These are phyloP conservation scores for Ophiocordyceps camponoti-leonardi DNA, from an alignment of 2,329 filamentous ascomycete species.

Conservation along the genomic window DNA sequence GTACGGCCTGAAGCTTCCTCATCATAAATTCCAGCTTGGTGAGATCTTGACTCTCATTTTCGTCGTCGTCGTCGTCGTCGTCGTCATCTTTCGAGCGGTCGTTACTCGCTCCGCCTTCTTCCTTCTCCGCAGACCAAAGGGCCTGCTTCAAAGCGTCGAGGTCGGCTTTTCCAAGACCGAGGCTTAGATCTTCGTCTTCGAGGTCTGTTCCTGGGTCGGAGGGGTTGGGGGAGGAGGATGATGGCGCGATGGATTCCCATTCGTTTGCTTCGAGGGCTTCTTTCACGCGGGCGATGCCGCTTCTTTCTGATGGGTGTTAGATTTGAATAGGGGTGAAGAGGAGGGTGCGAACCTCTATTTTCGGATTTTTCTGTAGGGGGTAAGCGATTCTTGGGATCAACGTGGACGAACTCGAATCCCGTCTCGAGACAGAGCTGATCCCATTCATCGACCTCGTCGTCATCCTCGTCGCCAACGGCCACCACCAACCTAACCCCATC, in stretches of 20 bases:
- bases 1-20: constrained; percentile 42
- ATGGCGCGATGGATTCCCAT: constrained; percentile 26
- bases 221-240: neutral
- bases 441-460: constrained; percentile 34
- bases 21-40: constrained; percentile 46
- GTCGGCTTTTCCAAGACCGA: constrained; percentile 33
- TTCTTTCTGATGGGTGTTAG: constrained; percentile 27
- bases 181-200: constrained; percentile 30
- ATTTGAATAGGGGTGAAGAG: neutral
- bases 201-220: constrained; percentile 9
- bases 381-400: constrained; percentile 19
- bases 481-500: constrained; percentile 46
- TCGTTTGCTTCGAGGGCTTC: constrained; percentile 51
- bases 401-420: constrained; percentile 47
- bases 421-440: constrained; percentile 39
- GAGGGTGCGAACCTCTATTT: constrained; percentile 30
- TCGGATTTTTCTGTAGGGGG: constrained; percentile 26
- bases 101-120: neutral
- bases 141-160: constrained; percentile 33
- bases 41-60: too few species aligned
- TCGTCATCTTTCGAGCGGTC: neutral
- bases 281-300: constrained; percentile 37
- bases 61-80: constrained; percentile 16
- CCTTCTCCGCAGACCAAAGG: constrained; percentile 26
- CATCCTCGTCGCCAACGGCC: constrained; percentile 25